These are phyloP conservation scores for Tolypocladium tundrense DNA, from an alignment of 2,329 filamentous ascomycete genomes.

Conservation along the genomic window DNA sequence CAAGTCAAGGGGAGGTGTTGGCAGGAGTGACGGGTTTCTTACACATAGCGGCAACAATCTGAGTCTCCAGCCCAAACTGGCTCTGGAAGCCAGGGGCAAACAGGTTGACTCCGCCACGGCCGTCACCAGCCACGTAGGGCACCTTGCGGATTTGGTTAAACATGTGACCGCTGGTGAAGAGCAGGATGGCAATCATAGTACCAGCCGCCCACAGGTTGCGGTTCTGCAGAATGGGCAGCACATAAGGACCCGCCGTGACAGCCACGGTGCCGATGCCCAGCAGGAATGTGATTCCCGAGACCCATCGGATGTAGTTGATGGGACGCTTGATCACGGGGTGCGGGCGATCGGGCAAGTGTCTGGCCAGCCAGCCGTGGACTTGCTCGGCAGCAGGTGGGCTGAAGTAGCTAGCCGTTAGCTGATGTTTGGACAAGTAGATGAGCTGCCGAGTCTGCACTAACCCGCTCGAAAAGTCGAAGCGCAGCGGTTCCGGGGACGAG, in stretches of 20 bases:
- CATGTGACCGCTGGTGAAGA: conserved; percentile 97
- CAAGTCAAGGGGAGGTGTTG: neutral
- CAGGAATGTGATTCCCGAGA: conserved; percentile 55
- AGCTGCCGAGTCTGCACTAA: conserved; percentile 29
- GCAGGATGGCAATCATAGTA: conserved; percentile 77
- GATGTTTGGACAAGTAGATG: neutral
- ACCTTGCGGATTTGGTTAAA: conserved; percentile 98
- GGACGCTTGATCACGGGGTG: conserved; percentile 73
- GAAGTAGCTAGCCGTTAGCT: conserved; percentile 2
- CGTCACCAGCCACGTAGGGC: conserved; percentile 81
- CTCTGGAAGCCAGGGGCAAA: conserved; percentile 88
- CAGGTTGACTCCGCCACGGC: conserved; percentile 77
- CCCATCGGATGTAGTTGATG: conserved; percentile 74
- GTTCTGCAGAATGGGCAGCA: conserved; percentile 75
- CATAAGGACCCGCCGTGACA: conserved; percentile 64
- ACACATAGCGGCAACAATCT: conserved; percentile 92
- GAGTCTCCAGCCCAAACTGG: conserved; percentile 89
- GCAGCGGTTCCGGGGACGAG: conserved; percentile 54
- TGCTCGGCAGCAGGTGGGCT: conserved; percentile 68
- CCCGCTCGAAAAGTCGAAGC: conserved; percentile 80
- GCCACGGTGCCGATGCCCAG: conserved; percentile 60
- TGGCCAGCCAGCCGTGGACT: conserved; percentile 67
- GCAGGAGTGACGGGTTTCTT: conserved; percentile 31
- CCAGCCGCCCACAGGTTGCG: conserved; percentile 89
- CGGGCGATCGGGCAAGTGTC: conserved; percentile 67